A percentile compares a stretch with the other conserved stretches of the same genome.
Evolutionary conservation across 1,284 basidiomycete genomes (phyloP).

Genomic region (Ustilago lituana): DNA sequence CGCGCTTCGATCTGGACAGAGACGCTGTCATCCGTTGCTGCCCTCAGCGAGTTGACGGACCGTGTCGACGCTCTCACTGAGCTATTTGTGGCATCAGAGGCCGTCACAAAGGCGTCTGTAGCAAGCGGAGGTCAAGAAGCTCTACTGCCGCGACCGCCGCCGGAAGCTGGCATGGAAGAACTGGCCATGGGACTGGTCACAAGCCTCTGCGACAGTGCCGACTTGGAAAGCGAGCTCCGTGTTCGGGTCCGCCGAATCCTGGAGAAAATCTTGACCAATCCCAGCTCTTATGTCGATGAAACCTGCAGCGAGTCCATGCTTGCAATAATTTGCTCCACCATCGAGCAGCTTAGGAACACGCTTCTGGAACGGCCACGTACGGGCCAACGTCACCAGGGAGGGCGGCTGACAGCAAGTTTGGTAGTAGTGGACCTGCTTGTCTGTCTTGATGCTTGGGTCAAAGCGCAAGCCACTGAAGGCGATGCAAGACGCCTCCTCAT

Average conservation of each 20-base stretch:
- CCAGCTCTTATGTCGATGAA: slow-evolving; percentile 23
- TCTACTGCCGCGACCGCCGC: slow-evolving; percentile 16
- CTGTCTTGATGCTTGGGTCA: slow-evolving; percentile 25
- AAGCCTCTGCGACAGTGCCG: slow-evolving; percentile 23
- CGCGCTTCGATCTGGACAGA: slow-evolving; percentile 40
- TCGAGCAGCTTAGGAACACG: slow-evolving; percentile 39
- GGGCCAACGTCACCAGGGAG: slow-evolving; percentile 1
- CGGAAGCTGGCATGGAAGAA: slow-evolving; percentile 36
- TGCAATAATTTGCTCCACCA: slow-evolving; percentile 34
- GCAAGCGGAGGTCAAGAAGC: not conserved
- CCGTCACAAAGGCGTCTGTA: slow-evolving; percentile 9
- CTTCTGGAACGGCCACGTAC: slow-evolving; percentile 14
- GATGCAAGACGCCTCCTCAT: slow-evolving; percentile 9
- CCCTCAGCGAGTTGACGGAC: slow-evolving; percentile 19
- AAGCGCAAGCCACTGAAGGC: slow-evolving; percentile 5
- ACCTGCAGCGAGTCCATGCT: slow-evolving; percentile 24
- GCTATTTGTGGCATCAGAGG: slow-evolving; percentile 31
- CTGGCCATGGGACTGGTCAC: slow-evolving; percentile 18
- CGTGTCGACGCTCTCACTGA: slow-evolving; percentile 42
- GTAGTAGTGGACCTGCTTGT: slow-evolving; percentile 27
- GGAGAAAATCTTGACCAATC: slow-evolving; percentile 15
- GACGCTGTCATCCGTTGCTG: slow-evolving; percentile 35
- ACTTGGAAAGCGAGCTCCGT: slow-evolving; percentile 15
- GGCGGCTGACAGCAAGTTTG: slow-evolving; percentile 7
- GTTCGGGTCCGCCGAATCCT: slow-evolving; percentile 15